phyloP scores from a whole-genome alignment of 208 protist species.

The Phytomonas sp. region DNA sequence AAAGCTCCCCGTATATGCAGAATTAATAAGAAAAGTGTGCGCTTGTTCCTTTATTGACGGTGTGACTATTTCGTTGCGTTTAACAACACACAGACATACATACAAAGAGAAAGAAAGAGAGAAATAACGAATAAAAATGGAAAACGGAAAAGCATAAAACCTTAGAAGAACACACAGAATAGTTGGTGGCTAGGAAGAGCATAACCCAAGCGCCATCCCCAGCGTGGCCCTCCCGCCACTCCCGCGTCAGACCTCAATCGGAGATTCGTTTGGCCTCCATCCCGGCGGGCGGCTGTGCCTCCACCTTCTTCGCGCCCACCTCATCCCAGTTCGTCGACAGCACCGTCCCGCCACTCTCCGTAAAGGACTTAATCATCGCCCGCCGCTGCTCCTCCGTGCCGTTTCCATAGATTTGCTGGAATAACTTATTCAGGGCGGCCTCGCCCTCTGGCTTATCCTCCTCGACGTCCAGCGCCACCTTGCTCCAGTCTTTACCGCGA shows the following conservation, averaged over 20 bases:
- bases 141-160: neutral
- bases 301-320: constrained; percentile 80
- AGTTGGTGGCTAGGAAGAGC: neutral
- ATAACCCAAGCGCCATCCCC: neutral
- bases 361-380: constrained; percentile 95
- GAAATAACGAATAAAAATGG: neutral
- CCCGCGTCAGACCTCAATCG: constrained; percentile 14
- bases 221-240: neutral
- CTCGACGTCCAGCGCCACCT: constrained; percentile 66
- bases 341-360: constrained; percentile 93
- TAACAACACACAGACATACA: neutral
- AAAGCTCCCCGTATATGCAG: neutral
- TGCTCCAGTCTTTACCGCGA: constrained; percentile 76
- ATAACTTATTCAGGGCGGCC: constrained; percentile 88
- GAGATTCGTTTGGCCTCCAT: constrained; percentile 79
- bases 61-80: neutral
- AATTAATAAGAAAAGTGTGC: constrained; percentile 3
- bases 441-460: constrained; percentile 84
- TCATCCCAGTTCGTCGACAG: constrained; percentile 96
- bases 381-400: constrained; percentile 83
- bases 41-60: neutral
- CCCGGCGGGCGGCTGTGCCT: constrained; percentile 73
- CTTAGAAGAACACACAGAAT: neutral
- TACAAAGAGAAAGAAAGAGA: neutral
- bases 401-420: constrained; percentile 92